These are phyloP conservation scores for Elaeis oleifera DNA, from an alignment of 202 grass and related monocot species.

Conservation along the genomic window DNA sequence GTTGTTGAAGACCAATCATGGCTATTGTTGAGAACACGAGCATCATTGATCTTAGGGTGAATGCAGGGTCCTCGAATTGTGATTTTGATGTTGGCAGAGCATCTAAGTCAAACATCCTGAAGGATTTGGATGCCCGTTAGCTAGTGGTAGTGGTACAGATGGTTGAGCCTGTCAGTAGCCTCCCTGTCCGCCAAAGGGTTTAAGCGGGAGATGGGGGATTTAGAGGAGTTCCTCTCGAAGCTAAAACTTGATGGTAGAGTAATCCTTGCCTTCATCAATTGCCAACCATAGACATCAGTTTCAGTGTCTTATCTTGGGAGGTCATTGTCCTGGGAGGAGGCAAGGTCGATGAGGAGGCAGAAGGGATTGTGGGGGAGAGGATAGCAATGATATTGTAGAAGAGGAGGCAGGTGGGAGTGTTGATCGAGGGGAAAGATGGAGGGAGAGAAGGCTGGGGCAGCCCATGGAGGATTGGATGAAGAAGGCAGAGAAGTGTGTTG, in stretches of 20 bases:
- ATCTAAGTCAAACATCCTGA: background rate
- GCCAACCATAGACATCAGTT: background rate
- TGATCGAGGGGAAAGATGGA: too few species aligned
- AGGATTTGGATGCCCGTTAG: background rate
- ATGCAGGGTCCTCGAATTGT: background rate
- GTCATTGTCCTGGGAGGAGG: too few species aligned
- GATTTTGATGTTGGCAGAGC: background rate
- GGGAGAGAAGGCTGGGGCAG: too few species aligned
- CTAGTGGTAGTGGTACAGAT: too few species aligned
- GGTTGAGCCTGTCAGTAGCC: background rate
- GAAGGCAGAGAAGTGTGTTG: too few species aligned
- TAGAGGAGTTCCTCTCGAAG: conserved; percentile 94
- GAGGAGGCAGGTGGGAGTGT: too few species aligned
- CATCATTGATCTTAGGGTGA: conserved; percentile 2
- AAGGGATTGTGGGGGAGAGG: too few species aligned
- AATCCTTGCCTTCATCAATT: conserved; percentile 78
- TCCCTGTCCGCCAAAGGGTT: conserved; percentile 25
- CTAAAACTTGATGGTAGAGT: conserved; percentile 95
- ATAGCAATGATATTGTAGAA: too few species aligned
- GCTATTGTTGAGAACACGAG: conserved; percentile 4
- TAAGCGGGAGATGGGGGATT: conserved; percentile 87
- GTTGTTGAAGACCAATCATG: background rate
- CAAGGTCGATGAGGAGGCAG: too few species aligned
- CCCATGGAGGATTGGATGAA: too few species aligned
- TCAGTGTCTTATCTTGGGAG: too few species aligned